These are phyloP conservation scores for Limonium bicolor DNA, from an alignment of 148 eudicot species.

Conservation along the genomic window DNA sequence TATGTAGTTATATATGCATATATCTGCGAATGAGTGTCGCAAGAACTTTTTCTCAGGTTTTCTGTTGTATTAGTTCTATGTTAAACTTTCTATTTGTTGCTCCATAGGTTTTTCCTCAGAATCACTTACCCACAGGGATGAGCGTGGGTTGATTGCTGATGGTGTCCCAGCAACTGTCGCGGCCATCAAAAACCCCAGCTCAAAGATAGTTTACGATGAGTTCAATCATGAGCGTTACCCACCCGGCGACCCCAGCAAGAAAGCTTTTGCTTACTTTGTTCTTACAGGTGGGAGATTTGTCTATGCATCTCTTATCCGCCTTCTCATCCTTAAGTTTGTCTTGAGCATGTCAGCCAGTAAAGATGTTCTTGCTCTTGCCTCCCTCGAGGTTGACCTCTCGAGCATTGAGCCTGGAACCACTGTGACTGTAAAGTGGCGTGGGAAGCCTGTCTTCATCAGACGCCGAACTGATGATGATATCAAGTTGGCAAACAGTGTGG, in stretches of 20 bases:
- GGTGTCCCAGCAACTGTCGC: constrained; percentile 49
- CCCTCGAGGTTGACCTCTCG: constrained; percentile 66
- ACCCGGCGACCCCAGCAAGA: constrained; percentile 64
- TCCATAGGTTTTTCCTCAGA: constrained; percentile 36
- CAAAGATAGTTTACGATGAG: constrained; percentile 47
- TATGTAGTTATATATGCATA: too few species aligned
- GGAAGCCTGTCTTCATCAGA: constrained; percentile 68
- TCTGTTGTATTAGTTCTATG: too few species aligned
- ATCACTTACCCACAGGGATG: constrained; percentile 22
- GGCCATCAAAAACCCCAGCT: constrained; percentile 49
- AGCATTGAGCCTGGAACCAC: constrained; percentile 65
- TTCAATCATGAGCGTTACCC: constrained; percentile 59
- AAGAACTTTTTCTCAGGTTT: too few species aligned
- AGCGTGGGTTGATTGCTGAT: constrained; percentile 15
- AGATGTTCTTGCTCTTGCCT: constrained; percentile 66
- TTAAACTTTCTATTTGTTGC: too few species aligned
- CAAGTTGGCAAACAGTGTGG: constrained; percentile 44
- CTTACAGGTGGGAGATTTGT: constrained; percentile 66
- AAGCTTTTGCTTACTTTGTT: constrained; percentile 58
- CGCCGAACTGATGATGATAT: constrained; percentile 54
- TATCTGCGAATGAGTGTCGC: too few species aligned
- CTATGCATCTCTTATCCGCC: constrained; percentile 53
- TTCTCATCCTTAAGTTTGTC: constrained; percentile 60
- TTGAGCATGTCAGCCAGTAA: constrained; percentile 71
- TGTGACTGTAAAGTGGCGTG: constrained; percentile 77